phyloP scores from a whole-genome alignment of 768 basidiomycete species.

The Mycena rosella region DNA sequence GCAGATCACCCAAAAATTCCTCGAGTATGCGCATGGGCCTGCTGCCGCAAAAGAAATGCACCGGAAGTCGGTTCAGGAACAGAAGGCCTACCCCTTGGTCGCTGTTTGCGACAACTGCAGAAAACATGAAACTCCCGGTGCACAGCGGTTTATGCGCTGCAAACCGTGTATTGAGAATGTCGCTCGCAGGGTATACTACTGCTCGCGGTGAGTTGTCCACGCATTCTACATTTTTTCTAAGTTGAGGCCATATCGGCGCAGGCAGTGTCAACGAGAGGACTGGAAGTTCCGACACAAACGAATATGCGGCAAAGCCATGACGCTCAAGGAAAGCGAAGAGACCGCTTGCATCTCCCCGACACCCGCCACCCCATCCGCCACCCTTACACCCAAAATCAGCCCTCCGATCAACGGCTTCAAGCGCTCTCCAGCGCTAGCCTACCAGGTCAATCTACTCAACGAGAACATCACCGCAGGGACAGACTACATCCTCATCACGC shows the following conservation, averaged over 20 bases:
- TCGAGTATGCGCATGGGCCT: not conserved
- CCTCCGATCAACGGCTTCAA: conserved; percentile 12
- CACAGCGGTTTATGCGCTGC: conserved; percentile 13
- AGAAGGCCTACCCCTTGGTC: not conserved
- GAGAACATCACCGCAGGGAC: not conserved
- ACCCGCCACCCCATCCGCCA: not conserved
- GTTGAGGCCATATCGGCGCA: not conserved
- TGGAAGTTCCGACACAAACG: conserved; percentile 14
- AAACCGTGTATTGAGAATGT: conserved; percentile 10
- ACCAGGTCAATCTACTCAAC: conserved; percentile 9
- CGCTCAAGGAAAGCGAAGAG: conserved; percentile 6
- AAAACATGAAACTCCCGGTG: not conserved
- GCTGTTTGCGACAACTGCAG: conserved; percentile 5
- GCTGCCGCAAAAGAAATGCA: not conserved
- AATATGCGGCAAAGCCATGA: conserved; percentile 18
- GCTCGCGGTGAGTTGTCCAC: not conserved
- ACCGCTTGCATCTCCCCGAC: not conserved
- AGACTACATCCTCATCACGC: conserved; percentile 16
- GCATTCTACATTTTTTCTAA: not conserved
- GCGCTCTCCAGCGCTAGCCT: conserved; percentile 7
- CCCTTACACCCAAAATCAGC: not conserved
- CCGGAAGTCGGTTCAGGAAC: not conserved
- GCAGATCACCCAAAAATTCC: not conserved
- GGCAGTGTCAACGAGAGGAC: conserved; percentile 14
- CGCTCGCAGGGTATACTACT: conserved; percentile 4